Conservation (phyloP, 495 filamentous ascomycete species). For the Xylaria flabelliformis region DNA sequence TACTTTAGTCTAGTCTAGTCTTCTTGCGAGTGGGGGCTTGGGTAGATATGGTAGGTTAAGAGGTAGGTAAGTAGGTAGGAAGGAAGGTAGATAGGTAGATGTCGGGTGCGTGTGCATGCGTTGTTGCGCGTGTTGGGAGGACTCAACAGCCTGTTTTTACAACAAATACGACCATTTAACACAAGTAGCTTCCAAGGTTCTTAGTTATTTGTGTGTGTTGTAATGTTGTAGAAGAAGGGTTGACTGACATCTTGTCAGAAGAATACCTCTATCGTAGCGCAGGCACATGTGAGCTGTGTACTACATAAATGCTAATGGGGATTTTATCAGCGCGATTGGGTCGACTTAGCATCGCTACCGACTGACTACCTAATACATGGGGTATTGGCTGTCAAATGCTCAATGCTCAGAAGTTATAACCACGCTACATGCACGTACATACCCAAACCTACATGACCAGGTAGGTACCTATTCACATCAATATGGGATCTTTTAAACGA, state of each 20-base stretch:
- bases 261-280: not conserved
- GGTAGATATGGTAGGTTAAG: constrained; percentile 9
- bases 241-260: not conserved
- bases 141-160: not conserved
- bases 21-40: constrained; percentile 19
- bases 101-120: not conserved
- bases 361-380: not conserved
- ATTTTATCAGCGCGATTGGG: not conserved
- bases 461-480: not conserved
- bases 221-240: not conserved
- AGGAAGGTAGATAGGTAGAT: not conserved
- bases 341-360: not conserved
- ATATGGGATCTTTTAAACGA: no score
- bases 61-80: no score
- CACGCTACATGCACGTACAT: not conserved
- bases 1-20: no score
- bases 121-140: not conserved
- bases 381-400: not conserved
- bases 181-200: not conserved
- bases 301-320: not conserved
- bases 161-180: not conserved
- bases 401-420: not conserved
- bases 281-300: not conserved
- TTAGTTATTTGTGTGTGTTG: not conserved
- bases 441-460: not conserved